Evolutionary conservation across 1,284 basidiomycete genomes (phyloP).

Genomic region (Pseudozyma tsukubaensis): DNA sequence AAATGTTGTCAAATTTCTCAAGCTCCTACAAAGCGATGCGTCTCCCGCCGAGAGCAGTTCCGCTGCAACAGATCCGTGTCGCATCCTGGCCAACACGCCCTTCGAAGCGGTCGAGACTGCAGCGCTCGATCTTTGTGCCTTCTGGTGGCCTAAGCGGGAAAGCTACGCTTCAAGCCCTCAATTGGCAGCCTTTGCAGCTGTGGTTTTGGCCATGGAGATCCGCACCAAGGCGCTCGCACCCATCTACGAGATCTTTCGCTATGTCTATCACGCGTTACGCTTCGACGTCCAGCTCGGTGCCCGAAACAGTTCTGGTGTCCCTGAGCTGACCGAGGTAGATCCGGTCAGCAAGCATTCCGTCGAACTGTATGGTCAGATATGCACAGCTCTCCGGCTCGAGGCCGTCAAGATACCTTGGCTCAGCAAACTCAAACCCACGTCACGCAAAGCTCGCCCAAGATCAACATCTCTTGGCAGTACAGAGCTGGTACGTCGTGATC

Average conservation of each 20-base stretch:
- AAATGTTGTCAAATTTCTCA: slow-evolving; percentile 17
- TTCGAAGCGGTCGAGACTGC: slow-evolving; percentile 32
- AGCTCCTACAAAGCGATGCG: slow-evolving; percentile 2
- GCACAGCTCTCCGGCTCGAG: slow-evolving; percentile 7
- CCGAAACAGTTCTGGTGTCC: no score
- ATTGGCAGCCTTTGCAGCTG: slow-evolving; percentile 27
- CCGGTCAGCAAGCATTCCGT: slow-evolving; percentile 9
- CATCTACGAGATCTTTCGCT: slow-evolving; percentile 22
- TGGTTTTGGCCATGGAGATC: slow-evolving; percentile 37
- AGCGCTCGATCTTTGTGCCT: slow-evolving; percentile 36
- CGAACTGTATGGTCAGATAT: slow-evolving; percentile 19
- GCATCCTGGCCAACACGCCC: slow-evolving; percentile 5
- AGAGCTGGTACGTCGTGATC: slow-evolving; percentile 22
- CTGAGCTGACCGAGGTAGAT: background rate
- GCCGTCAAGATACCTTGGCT: slow-evolving; percentile 37
- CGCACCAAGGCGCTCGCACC: slow-evolving; percentile 22
- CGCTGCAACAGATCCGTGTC: background rate
- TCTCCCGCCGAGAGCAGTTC: background rate
- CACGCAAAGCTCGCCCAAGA: background rate
- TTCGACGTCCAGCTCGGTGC: background rate
- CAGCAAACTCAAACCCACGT: slow-evolving; percentile 3
- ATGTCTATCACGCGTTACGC: slow-evolving; percentile 16
- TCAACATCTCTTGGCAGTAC: background rate
- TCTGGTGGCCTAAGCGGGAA: slow-evolving; percentile 35
- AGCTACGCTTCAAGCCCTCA: background rate